Evolutionary conservation across 371 early-diverging fungal species (phyloP), one percentile per base, ranked within the genome.

Genomic region (Saksenaea oblongispora): DNA sequence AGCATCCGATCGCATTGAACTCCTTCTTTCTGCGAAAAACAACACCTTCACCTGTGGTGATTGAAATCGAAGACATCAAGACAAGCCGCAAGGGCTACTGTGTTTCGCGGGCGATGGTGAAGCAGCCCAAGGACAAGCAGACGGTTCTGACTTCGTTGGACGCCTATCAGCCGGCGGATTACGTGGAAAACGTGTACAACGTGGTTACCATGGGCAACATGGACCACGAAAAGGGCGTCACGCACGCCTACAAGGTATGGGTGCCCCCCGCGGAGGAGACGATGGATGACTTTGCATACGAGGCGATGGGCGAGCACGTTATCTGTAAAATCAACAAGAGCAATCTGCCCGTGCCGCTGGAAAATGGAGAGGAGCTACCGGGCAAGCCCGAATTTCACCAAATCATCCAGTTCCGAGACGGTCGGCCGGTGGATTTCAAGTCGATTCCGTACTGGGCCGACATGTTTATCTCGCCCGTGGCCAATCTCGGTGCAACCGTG

Each of bases 171-270:
- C 60, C 74, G 0, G 54, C 39, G 4, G 63, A 61, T 22, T 79
- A 71, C 62, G 58, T 47, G 5, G 70, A 67, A 14, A 77, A 75
- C 22, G 66, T 82, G 2, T 70, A 75, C 14, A 59, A 61, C 1
- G 58, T 82, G 1, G 66, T 75, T 17, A 82, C 79, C 0, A 77
- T 82, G 71, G 82, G 79, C 26, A 75, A 82, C 39, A 73, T 79
- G 65, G 68, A 71, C 41, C 54, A 24, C 9, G 82, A 82, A 56
- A 10, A 73, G 42, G 79, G 79, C 10, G 44, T 65, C 4, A 77
- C 75, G 0, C 34, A 59, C 17, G 62, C 64, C 15, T 59, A 72
- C 55, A 69, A 74, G 24, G 62, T 63, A 0, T 54, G 41, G 27
- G 57, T 22, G 14, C 63, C 75, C 8, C 79, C 82, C 3, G 36